phyloP scores from a whole-genome alignment of 352 stramenopile species.

The Phytophthora citrophthora region DNA sequence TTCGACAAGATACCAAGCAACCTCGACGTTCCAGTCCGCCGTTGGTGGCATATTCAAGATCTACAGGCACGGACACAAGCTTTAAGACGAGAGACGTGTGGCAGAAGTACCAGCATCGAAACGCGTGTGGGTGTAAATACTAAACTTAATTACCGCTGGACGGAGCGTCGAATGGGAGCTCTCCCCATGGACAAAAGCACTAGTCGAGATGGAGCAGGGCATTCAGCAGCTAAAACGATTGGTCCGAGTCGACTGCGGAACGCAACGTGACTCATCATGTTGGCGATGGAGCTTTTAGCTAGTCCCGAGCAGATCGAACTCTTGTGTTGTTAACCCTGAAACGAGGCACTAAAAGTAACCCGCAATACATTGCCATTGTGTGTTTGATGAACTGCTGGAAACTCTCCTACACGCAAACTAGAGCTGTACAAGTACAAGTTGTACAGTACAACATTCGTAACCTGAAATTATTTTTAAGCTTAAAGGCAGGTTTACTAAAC shows the following conservation, averaged over 20 bases:
- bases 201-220: constrained; percentile 24
- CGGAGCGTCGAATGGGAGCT: constrained; percentile 35
- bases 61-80: constrained; percentile 12
- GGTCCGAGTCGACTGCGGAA: neutral
- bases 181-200: constrained; percentile 30
- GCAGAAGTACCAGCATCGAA: constrained; percentile 24
- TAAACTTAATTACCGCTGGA: constrained; percentile 28
- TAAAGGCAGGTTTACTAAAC: too few species aligned
- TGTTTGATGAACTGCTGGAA: too few species aligned
- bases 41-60: constrained; percentile 20
- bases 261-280: neutral
- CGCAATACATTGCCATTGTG: too few species aligned
- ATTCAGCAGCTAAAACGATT: constrained; percentile 5
- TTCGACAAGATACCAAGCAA: constrained; percentile 20
- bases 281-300: neutral
- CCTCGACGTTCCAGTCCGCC: constrained; percentile 21
- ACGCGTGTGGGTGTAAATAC: constrained; percentile 22
- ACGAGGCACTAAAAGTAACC: too few species aligned
- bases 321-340: neutral
- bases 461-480: too few species aligned
- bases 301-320: neutral
- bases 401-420: too few species aligned
- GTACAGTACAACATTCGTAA: too few species aligned
- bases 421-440: too few species aligned
- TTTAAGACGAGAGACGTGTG: constrained; percentile 33